Percentiles rank a stretch among this genome's conserved stretches.
Evolutionary conservation across 2,329 filamentous ascomycete genomes (phyloP).

Genomic region (Verticillium klebahnii): DNA sequence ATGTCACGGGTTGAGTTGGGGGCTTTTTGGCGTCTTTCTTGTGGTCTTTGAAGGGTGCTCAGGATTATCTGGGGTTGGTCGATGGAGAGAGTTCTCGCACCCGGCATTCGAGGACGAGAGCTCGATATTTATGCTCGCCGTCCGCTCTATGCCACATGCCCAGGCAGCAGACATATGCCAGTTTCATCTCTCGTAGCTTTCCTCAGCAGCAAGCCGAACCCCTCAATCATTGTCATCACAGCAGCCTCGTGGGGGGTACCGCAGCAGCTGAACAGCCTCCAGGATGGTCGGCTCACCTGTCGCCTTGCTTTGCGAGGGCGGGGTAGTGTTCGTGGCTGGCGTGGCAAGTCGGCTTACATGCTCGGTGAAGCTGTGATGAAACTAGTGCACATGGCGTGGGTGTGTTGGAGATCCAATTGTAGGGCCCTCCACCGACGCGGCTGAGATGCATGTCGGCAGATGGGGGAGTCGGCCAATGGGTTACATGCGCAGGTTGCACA

Average conservation of each 20-base stretch:
- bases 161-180: neutral
- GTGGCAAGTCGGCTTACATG: neutral
- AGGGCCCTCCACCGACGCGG: neutral
- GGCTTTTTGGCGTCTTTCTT: neutral
- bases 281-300: too few relatives aligned
- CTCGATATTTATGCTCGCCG: neutral
- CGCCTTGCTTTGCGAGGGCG: too few relatives aligned
- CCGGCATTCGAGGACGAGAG: neutral
- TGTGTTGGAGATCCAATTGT: neutral
- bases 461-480: neutral
- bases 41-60: neutral
- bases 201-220: too few relatives aligned
- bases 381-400: neutral
- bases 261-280: too few relatives aligned
- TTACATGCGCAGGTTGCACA: neutral
- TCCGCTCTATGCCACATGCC: neutral
- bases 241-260: too few relatives aligned
- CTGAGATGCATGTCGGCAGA: neutral
- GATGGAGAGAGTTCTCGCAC: neutral
- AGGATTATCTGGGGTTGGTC: neutral
- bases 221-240: too few relatives aligned
- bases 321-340: too few relatives aligned
- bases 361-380: neutral
- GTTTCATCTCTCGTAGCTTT: too few relatives aligned
- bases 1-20: too few relatives aligned